These are phyloP conservation scores for Hypoxylon cercidicola DNA, from an alignment of 495 filamentous ascomycete species.

Conservation along the genomic window DNA sequence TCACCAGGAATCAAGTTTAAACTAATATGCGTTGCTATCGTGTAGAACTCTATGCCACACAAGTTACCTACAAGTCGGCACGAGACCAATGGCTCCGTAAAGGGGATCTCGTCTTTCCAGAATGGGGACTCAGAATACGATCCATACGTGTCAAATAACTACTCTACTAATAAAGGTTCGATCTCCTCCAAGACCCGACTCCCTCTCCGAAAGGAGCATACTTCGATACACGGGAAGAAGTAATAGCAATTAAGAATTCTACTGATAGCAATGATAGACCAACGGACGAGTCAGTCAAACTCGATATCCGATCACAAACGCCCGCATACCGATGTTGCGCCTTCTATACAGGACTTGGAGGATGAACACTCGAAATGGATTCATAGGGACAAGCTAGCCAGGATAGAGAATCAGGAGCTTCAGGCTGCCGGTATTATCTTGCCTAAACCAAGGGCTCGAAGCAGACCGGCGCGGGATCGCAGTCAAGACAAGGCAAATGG, in stretches of 20 bases:
- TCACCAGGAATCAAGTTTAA: neutral
- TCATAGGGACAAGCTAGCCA: conserved; percentile 92
- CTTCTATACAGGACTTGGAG: conserved; percentile 33
- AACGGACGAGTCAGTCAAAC: conserved; percentile 17
- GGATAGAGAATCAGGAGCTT: conserved; percentile 92
- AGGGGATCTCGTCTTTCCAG: conserved; percentile 37
- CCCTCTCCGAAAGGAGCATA: neutral
- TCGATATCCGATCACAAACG: conserved; percentile 35
- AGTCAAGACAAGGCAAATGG: conserved; percentile 44
- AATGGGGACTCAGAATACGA: conserved; percentile 48
- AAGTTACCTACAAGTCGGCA: conserved; percentile 35
- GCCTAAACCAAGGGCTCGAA: conserved; percentile 68
- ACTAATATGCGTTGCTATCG: conserved; percentile 18
- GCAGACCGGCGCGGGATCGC: conserved; percentile 62
- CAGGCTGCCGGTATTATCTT: conserved; percentile 84
- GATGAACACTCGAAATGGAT: conserved; percentile 86
- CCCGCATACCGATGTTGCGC: conserved; percentile 23
- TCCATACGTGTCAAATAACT: conserved; percentile 28
- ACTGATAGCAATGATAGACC: conserved; percentile 18
- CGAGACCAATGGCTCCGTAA: conserved; percentile 30
- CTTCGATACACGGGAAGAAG: neutral
- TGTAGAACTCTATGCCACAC: conserved; percentile 35
- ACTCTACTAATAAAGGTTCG: conserved; percentile 38
- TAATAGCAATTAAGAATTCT: neutral
- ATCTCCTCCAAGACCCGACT: neutral